Base-by-base conservation (phyloP, 192 early-diverging fungal species). In the Coemansia sp. region DNA sequence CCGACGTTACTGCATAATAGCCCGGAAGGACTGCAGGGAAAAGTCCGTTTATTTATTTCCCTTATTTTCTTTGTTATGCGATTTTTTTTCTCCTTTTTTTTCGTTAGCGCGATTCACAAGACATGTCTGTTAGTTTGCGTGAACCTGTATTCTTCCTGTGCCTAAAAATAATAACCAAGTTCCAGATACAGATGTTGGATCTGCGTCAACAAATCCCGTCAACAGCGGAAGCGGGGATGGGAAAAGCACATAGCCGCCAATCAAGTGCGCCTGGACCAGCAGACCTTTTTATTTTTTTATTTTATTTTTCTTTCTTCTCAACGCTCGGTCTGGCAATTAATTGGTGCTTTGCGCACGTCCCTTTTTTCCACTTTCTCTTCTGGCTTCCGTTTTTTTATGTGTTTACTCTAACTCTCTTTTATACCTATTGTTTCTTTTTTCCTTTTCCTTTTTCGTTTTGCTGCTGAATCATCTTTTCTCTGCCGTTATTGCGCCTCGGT, bases 211-310 rank as follows among this genome's bases (percentile, higher is more conserved):
- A 54, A 53, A 29, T n/a, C 11, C 19, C 22, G 45, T 14, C 5
- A 32, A 43, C 41, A 35, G 32, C n/a, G n/a, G n/a, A n/a, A n/a
- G n/a, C n/a, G 32, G 32, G 32, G 32, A 35, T 7, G 32, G 7
- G 32, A 35, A 7, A 35, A 35, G 4, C 7, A 5, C 32, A 6
- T 24, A 6, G 10, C 46, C 2, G 6, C 27, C 51, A n/a, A 15
- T 25, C 51, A 54, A 54, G n/a, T 54, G 15, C 27, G 29, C 29
- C 12, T 25, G 47, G 24, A 49, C 47, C 47, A 49, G 47, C 47
- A 49, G 47, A 54, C 27, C 51, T 54, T n/a, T 51, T 31, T 56
- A 27, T 57, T 42, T n/a, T n/a, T n/a, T n/a, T n/a, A n/a, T n/a
- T n/a, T n/a, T n/a, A n/a, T n/a, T n/a, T n/a, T n/a, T n/a, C n/a